These are phyloP conservation scores for Lentinula edodes DNA, from an alignment of 768 basidiomycete genomes.

Conservation along the genomic window DNA sequence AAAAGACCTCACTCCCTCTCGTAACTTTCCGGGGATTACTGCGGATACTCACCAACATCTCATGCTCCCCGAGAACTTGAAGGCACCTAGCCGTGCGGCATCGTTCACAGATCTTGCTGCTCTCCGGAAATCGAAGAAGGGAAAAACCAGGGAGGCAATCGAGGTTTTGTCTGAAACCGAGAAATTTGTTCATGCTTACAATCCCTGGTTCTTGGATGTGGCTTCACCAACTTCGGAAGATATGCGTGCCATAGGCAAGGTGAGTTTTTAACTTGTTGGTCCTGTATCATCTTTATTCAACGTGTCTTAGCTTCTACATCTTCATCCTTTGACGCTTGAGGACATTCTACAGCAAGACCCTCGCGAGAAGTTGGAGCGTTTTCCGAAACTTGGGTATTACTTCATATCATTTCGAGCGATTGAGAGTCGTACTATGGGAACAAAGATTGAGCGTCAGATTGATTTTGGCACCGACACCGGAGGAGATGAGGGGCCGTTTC, in stretches of 20 bases:
- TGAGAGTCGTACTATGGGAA: conserved; percentile 46
- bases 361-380: conserved; percentile 86
- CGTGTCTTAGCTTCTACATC: conserved; percentile 58
- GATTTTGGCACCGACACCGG: conserved; percentile 4
- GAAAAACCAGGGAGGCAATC: conserved; percentile 34
- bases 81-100: conserved; percentile 20
- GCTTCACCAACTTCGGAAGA: conserved; percentile 86
- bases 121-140: conserved; percentile 32
- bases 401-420: conserved; percentile 85
- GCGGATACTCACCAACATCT: conserved; percentile 22
- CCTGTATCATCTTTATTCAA: not conserved
- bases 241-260: conserved; percentile 81
- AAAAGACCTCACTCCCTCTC: conserved; percentile 14
- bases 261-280: conserved; percentile 20
- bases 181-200: conserved; percentile 21
- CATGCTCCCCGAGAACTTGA: conserved; percentile 25
- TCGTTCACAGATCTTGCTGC: conserved; percentile 23
- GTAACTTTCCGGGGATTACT: conserved; percentile 4
- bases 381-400: conserved; percentile 86
- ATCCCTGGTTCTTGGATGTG: conserved; percentile 90
- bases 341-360: conserved; percentile 91
- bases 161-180: not conserved
- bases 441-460: conserved; percentile 29
- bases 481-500: conserved; percentile 43
- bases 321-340: conserved; percentile 91